Conservation (phyloP, 2,329 filamentous ascomycete species). For the Penicillium occitanis region DNA sequence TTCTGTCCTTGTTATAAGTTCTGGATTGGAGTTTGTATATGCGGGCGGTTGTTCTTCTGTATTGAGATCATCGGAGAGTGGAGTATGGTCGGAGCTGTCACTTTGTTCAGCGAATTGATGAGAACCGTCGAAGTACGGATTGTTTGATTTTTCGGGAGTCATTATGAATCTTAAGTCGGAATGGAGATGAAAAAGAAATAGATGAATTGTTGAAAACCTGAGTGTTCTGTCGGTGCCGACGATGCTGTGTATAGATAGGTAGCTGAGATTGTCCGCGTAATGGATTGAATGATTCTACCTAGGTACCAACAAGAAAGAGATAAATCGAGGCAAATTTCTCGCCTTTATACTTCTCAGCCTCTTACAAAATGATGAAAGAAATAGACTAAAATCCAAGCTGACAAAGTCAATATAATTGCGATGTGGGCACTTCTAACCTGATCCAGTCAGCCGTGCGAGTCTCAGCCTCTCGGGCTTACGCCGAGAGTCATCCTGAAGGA, state of each 20-base stretch:
- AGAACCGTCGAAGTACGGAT: background rate
- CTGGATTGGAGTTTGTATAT: background rate
- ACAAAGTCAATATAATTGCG: background rate
- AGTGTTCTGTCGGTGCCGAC: background rate
- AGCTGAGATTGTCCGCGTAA: too few relatives aligned
- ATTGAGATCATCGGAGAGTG: background rate
- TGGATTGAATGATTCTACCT: background rate
- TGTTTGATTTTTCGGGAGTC: constrained; percentile 1
- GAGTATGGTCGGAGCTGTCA: background rate
- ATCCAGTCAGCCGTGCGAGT: background rate
- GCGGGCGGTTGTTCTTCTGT: constrained; percentile 4
- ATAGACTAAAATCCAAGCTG: background rate
- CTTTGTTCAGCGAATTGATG: background rate
- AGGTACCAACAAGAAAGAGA: background rate
- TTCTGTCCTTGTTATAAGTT: background rate
- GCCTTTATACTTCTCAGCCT: background rate
- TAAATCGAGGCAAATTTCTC: too few relatives aligned
- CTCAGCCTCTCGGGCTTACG: background rate
- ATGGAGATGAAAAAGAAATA: background rate
- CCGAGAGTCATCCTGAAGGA: background rate
- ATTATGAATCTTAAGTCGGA: background rate
- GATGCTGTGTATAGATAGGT: background rate
- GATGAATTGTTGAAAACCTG: background rate
- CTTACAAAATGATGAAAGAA: background rate
- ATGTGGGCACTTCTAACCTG: background rate